Conservation (phyloP, 1,139 yeast species). For the Lodderomyces metapsilosis region DNA sequence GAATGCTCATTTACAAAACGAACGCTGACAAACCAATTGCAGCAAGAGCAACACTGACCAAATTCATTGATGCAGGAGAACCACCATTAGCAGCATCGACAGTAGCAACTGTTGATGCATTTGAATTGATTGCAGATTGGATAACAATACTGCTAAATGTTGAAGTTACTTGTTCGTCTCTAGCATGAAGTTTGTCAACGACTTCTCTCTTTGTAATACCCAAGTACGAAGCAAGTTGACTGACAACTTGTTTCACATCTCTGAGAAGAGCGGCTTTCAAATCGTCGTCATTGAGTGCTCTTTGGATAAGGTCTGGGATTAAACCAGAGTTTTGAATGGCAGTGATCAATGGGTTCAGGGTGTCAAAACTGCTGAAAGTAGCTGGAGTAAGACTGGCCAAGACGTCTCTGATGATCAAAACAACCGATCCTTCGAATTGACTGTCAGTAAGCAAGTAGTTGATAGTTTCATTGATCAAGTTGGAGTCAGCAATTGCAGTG, state of each 20-base stretch:
- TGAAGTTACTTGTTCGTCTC: constrained; percentile 7
- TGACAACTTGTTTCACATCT: constrained; percentile 11
- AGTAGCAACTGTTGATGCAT: constrained; percentile 6
- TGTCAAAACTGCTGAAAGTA: constrained; percentile 11
- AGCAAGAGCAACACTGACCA: constrained; percentile 11
- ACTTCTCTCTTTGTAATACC: constrained; percentile 4
- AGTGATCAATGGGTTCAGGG: constrained; percentile 22
- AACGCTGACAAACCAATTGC: constrained; percentile 14
- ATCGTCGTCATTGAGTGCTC: constrained; percentile 26
- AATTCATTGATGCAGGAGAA: constrained; percentile 10
- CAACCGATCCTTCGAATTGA: constrained; percentile 29
- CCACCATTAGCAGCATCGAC: constrained; percentile 11
- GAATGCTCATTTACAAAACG: constrained; percentile 9
- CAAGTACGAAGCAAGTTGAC: neutral
- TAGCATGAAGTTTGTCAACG: constrained; percentile 1
- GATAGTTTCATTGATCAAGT: constrained; percentile 28
- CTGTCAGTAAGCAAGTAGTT: constrained; percentile 26
- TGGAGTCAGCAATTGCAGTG: constrained; percentile 28
- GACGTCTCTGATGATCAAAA: constrained; percentile 24
- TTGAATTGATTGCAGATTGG: neutral
- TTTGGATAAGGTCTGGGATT: constrained; percentile 23
- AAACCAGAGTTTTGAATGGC: constrained; percentile 27
- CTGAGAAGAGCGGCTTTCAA: constrained; percentile 22
- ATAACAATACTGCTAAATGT: neutral
- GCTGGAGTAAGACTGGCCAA: constrained; percentile 16